phyloP scores from a whole-genome alignment of 805 yeast genomes.

The Candida taoyuanica region DNA sequence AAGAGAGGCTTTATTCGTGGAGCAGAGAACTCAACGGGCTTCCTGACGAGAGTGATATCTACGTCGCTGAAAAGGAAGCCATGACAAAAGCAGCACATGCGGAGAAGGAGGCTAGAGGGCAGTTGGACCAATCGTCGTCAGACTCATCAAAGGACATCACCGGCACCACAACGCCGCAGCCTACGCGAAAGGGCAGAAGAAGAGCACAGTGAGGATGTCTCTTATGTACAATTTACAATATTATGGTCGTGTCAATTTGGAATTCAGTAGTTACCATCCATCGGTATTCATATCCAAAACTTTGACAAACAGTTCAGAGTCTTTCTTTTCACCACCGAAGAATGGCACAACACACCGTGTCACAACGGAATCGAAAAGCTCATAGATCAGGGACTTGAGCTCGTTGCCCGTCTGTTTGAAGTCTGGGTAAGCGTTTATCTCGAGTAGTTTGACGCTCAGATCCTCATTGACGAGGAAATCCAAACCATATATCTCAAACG shows the following conservation, averaged over 20 bases:
- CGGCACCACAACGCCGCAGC: conserved; percentile 14
- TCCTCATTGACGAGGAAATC: conserved; percentile 73
- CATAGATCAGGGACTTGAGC: conserved; percentile 60
- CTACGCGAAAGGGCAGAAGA: conserved; percentile 21
- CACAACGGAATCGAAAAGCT: conserved; percentile 57
- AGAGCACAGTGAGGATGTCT: conserved; percentile 6
- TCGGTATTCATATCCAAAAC: conserved; percentile 37
- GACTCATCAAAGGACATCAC: conserved; percentile 5
- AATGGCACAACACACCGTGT: conserved; percentile 46
- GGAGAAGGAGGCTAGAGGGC: conserved; percentile 15
- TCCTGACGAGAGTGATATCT: conserved; percentile 41
- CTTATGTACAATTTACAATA: not conserved
- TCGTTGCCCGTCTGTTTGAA: conserved; percentile 91
- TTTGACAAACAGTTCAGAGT: conserved; percentile 28
- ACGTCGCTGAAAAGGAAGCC: conserved; percentile 30
- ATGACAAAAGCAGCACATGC: conserved; percentile 20
- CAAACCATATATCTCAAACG: conserved; percentile 83
- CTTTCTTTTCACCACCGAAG: conserved; percentile 22
- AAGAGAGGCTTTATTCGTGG: conserved; percentile 72
- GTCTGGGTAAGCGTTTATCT: conserved; percentile 93
- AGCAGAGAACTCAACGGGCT: conserved; percentile 77
- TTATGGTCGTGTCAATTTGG: too few relatives aligned
- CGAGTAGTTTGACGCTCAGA: conserved; percentile 57
- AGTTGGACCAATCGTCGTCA: conserved; percentile 7
- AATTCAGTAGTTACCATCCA: conserved; percentile 33